Base-by-base conservation (phyloP, 192 early-diverging fungal species). In the Umbelopsis sp. region DNA sequence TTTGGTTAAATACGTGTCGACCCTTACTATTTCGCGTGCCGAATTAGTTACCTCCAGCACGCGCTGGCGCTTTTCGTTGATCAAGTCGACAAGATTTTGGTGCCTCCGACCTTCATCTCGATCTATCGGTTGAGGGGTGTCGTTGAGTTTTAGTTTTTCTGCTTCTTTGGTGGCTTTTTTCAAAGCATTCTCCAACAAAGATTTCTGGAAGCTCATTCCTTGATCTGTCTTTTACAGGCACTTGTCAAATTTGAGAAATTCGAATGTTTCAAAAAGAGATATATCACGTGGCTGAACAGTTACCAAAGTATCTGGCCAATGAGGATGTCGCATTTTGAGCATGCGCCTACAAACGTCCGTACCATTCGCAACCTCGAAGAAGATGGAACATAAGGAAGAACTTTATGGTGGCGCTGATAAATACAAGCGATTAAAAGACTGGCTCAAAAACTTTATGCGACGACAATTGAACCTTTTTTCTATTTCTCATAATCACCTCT, bases 151-250 rank as follows among this genome's bases (percentile, higher is more conserved):
- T 12, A 61, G 30, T 33, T 61, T 61, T 18, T 10, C 55, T 5
- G 55, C 55, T n/a, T 61, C 55, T 35, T 61, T 61, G 15, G 55
- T 61, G 10, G 55, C 55, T 61, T 30, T 25, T 8, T 61, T 61
- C 13, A 61, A 30, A 30, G 55, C 55, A 61, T 61, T 61, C 55
- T 61, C 55, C 30, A 61, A 35, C 35, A 61, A n/a, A n/a, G 25
- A 35, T 35, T 61, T 5, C 13, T 61, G 55, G 18, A 61, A 35
- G 55, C 55, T 61, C 55, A 61, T 61, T 41, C 37, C 37, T 41
- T 41, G 37, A 6, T 41, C 27, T 30, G 1, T 9, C 37, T 41
- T 10, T 41, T 41, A 41, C 1, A 41, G 37, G 37, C 37, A 41
- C 37, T 41, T 41, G 37, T 41, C 37, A 41, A 41, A 41, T 41